Conservation (phyloP, 169 alveolate genomes). For the Eimeria tenella region DNA sequence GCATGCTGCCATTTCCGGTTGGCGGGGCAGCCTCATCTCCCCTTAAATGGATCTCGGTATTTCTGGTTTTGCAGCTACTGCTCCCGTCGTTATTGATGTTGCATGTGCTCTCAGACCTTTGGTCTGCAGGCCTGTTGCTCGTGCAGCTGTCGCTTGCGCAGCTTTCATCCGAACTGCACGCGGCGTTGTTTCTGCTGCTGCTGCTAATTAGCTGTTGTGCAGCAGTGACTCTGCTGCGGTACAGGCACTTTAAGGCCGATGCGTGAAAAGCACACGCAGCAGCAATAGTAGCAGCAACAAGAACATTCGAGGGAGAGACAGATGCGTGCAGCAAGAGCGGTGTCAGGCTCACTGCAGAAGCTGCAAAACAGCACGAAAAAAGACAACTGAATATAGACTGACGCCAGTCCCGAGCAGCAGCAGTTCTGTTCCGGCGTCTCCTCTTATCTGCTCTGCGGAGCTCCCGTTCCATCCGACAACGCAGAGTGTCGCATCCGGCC, state of each 20-base stretch:
- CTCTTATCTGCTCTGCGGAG: slow-evolving; percentile 1
- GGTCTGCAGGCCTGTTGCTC: no score
- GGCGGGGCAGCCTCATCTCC: no score
- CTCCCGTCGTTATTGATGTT: background rate
- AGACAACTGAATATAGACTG: background rate
- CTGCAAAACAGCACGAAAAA: slow-evolving; percentile 28
- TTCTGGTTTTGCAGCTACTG: background rate
- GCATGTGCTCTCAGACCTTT: no score
- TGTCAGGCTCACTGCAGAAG: slow-evolving; percentile 21
- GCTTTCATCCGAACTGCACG: background rate
- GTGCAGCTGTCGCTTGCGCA: background rate
- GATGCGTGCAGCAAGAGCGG: slow-evolving; percentile 29
- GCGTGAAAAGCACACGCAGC: slow-evolving; percentile 30
- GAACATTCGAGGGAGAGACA: slow-evolving; percentile 25
- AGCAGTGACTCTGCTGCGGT: slow-evolving; percentile 19
- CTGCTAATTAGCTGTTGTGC: background rate
- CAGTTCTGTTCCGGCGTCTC: background rate
- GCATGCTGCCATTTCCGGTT: no score
- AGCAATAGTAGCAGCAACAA: slow-evolving; percentile 22
- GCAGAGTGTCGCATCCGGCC: slow-evolving; percentile 5
- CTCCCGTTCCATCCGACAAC: background rate
- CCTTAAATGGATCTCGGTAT: no score
- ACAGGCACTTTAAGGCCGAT: background rate
- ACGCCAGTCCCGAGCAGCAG: slow-evolving; percentile 15
- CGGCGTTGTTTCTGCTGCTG: slow-evolving; percentile 36